Percentiles rank a stretch among this genome's conserved stretches.
Evolutionary conservation across 192 early-diverging fungal genomes (phyloP).

Genomic region (Coemansia sp.): DNA sequence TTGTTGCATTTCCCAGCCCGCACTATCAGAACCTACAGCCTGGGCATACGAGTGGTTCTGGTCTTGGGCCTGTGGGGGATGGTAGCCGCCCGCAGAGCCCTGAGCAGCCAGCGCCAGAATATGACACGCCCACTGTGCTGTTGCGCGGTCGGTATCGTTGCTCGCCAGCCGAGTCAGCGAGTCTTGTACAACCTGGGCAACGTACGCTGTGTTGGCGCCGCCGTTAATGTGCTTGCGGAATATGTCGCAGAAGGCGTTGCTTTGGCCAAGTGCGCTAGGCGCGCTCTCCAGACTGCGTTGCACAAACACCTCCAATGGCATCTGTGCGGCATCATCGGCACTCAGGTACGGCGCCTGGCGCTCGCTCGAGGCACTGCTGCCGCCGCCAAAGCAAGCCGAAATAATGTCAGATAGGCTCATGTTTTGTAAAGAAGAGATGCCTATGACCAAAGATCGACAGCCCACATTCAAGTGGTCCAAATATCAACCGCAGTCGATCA

Average conservation of each 20-base stretch:
- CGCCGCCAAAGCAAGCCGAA: slow-evolving; percentile 31
- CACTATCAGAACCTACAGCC: slow-evolving; percentile 20
- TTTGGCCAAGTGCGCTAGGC: slow-evolving; percentile 37
- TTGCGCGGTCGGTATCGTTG: slow-evolving; percentile 32
- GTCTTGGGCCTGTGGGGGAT: slow-evolving; percentile 19
- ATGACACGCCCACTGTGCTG: slow-evolving; percentile 47
- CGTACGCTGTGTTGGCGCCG: slow-evolving; percentile 16
- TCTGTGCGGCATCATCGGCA: slow-evolving; percentile 42
- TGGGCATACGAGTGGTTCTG: slow-evolving; percentile 30
- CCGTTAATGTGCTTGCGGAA: slow-evolving; percentile 37
- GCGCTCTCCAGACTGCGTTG: slow-evolving; percentile 49
- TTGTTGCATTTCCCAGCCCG: slow-evolving; percentile 28
- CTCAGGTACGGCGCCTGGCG: slow-evolving; percentile 46
- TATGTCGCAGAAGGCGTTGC: slow-evolving; percentile 38
- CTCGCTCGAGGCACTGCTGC: slow-evolving; percentile 1
- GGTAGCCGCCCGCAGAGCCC: slow-evolving; percentile 15
- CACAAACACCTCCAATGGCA: slow-evolving; percentile 51
- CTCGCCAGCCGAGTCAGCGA: slow-evolving; percentile 32
- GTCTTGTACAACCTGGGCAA: slow-evolving; percentile 34
- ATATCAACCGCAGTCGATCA: not conserved
- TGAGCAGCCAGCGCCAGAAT: slow-evolving; percentile 30
- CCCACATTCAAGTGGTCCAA: not conserved
- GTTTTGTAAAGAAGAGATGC: not conserved
- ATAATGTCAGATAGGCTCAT: slow-evolving; percentile 44
- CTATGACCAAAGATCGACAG: not conserved